A percentile compares a stretch with the other conserved stretches of the same genome.
Conservation (phyloP, 2,329 filamentous ascomycete species). For the Fusarium brevicatenulatum region DNA sequence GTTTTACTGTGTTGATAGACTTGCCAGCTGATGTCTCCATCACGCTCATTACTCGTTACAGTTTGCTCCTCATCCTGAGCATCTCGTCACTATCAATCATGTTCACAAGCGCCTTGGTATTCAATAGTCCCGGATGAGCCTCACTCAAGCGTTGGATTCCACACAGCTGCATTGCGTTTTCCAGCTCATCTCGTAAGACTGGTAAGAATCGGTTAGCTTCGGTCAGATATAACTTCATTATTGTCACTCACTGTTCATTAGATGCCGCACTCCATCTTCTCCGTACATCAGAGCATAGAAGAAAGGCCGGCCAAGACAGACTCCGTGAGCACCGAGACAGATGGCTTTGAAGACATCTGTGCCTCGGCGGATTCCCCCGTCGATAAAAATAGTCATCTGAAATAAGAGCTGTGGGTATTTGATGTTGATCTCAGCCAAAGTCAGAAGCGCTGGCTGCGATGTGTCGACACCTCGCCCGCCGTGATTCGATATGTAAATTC, state of each 20-base stretch:
- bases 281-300: not conserved
- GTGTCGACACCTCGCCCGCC: not conserved
- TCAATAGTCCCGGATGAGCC: not conserved
- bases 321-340: not conserved
- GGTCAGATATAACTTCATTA: fast-evolving
- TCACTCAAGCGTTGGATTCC: fast-evolving
- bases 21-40: not conserved
- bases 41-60: fast-evolving
- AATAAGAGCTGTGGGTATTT: fast-evolving
- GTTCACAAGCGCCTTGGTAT: not conserved
- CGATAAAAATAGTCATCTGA: fast-evolving
- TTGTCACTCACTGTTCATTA: not conserved
- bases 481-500: not conserved
- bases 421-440: not conserved
- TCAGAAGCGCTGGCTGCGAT: not conserved
- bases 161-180: not conserved
- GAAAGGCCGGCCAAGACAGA: not conserved
- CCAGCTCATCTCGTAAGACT: not conserved
- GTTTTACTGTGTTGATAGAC: not conserved
- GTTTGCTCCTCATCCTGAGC: fast-evolving
- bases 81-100: not conserved
- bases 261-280: not conserved
- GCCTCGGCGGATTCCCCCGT: not conserved
- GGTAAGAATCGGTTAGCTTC: fast-evolving
- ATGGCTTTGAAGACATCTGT: not conserved